Evolutionary conservation across 148 eudicot genomes (phyloP).

Genomic region (Rheum nobile): DNA sequence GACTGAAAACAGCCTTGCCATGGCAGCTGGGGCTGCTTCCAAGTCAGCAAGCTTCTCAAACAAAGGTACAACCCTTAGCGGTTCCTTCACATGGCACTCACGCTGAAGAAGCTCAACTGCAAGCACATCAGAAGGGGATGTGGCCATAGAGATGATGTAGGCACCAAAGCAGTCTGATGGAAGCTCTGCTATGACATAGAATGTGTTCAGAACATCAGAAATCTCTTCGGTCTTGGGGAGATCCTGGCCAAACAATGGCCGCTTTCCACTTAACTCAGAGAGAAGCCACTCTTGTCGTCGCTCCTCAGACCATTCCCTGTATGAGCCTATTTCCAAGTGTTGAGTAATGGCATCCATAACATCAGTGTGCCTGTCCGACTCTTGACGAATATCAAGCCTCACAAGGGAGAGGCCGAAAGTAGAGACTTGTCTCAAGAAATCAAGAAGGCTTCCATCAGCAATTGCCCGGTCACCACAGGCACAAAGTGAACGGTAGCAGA

Average conservation of each 20-base stretch:
- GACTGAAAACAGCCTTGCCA: slow-evolving; percentile 77
- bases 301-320: slow-evolving; percentile 92
- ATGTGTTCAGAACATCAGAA: slow-evolving; percentile 80
- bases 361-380: slow-evolving; percentile 91
- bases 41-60: slow-evolving; percentile 90
- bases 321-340: slow-evolving; percentile 86
- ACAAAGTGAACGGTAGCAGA: slow-evolving; percentile 83
- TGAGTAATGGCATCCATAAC: slow-evolving; percentile 87
- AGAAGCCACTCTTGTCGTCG: slow-evolving; percentile 91
- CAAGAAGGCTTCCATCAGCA: slow-evolving; percentile 96
- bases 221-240: slow-evolving; percentile 93
- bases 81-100: slow-evolving; percentile 78
- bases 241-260: slow-evolving; percentile 89
- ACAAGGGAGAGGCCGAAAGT: slow-evolving; percentile 95
- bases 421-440: slow-evolving; percentile 89
- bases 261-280: slow-evolving; percentile 81
- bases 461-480: slow-evolving; percentile 85
- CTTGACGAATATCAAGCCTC: slow-evolving; percentile 89
- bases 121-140: slow-evolving; percentile 87
- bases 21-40: slow-evolving; percentile 91
- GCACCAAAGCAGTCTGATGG: slow-evolving; percentile 95
- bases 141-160: slow-evolving; percentile 95
- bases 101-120: slow-evolving; percentile 96
- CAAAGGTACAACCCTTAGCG: slow-evolving; percentile 85
- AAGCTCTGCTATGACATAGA: slow-evolving; percentile 79